Evolutionary conservation across 2,329 filamentous ascomycete species (phyloP).

Genomic region (Boeremia lycopersici): DNA sequence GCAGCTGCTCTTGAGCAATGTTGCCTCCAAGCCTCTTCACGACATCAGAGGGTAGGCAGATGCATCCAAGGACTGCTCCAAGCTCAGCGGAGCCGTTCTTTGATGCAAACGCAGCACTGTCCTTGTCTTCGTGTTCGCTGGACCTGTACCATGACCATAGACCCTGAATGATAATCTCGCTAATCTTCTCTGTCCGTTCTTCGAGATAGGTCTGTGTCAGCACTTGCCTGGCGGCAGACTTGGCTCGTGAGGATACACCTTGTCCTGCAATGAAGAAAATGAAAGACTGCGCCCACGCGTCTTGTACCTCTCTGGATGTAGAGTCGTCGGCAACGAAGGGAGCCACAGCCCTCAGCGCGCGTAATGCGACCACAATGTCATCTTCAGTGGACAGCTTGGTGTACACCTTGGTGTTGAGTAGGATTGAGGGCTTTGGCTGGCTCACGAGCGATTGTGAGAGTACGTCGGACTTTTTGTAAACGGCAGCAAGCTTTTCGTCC

Average conservation of each 20-base stretch:
- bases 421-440: constrained; percentile 84
- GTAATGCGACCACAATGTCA: constrained; percentile 78
- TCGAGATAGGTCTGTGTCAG: constrained; percentile 70
- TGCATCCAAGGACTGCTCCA: constrained; percentile 63
- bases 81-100: constrained; percentile 71
- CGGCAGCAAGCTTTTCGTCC: constrained; percentile 60
- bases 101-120: constrained; percentile 69
- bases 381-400: constrained; percentile 76
- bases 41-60: constrained; percentile 66
- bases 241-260: constrained; percentile 64
- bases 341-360: constrained; percentile 69
- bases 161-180: constrained; percentile 69
- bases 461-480: constrained; percentile 68
- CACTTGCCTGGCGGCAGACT: constrained; percentile 65
- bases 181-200: constrained; percentile 61
- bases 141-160: constrained; percentile 80
- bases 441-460: constrained; percentile 69
- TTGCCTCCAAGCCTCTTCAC: constrained; percentile 51
- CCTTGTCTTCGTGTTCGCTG: constrained; percentile 74
- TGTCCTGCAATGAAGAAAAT: constrained; percentile 77
- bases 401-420: constrained; percentile 84
- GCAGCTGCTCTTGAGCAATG: constrained; percentile 59
- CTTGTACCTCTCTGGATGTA: constrained; percentile 54
- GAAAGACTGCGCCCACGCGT: constrained; percentile 82
- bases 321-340: constrained; percentile 59